Base-by-base conservation (phyloP, 345 rosid genomes). In the Bruguiera sexangula region DNA sequence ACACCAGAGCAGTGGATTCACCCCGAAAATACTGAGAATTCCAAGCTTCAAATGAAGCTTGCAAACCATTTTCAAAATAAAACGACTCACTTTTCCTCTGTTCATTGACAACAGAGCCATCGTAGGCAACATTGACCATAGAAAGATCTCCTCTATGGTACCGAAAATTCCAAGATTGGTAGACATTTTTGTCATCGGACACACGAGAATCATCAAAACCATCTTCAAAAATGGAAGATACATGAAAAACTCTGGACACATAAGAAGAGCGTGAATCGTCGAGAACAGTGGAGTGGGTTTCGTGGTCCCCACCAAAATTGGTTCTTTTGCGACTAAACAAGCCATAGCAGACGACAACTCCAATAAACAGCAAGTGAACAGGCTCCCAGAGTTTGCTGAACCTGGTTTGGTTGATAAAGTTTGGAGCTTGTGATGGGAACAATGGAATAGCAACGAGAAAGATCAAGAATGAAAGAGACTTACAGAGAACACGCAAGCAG, bases 331-430 rank as follows among this genome's bases (percentile, higher is more conserved):
- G 80, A 80, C 95, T 71, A 85, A 86, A 86, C 80, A 94, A 77
- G 67, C 97, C 98, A 80, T 89, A 94, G 29, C 90, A 88, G 37
- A 89, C 89, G 63, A 88, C 97, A 75, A 94, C 73, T 75, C 97
- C 96, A 57, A 94, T 69, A 78, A 93, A 83, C 8, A 87, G 79
- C 53, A 83, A 85, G 52, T 83, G 92, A 63, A 83, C 62, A 24
- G 85, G 91, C 68, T 85, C 96, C 98, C 97, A 91, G 66, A 88
- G 85, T 78, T 84, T 80, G 66, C 82, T 77, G 51, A 88, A 31
- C 2, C 83, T 4, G 7, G 83, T 82, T 63, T 80, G 84, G 32
- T 73, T 81, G 60, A 93, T 43, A 77, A 90, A 87, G 50, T 79
- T 87, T 27, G 96, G 96, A 78, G 91, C 87, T 62, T 82, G 88